Conservation (phyloP, 2,329 filamentous ascomycete genomes). For the Colletotrichum camelliae region DNA sequence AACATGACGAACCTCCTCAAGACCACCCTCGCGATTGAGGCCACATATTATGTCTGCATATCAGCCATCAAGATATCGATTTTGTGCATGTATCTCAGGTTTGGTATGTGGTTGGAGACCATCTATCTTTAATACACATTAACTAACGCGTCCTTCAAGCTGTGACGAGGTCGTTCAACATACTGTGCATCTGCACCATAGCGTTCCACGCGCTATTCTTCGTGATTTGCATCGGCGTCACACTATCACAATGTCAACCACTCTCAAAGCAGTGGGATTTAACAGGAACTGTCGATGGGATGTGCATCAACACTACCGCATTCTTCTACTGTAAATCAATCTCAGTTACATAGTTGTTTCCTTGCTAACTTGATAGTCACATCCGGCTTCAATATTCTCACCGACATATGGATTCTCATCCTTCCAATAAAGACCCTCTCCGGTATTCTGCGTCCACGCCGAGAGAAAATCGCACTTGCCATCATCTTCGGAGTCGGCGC, state of each 20-base stretch:
- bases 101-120: conserved; percentile 34
- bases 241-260: conserved; percentile 46
- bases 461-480: conserved; percentile 56
- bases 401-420: conserved; percentile 49
- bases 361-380: conserved; percentile 32
- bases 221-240: conserved; percentile 42
- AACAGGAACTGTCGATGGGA: conserved; percentile 30
- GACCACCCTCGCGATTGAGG: conserved; percentile 39
- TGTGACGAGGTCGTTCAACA: conserved; percentile 29
- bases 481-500: conserved; percentile 45
- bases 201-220: conserved; percentile 43
- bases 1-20: conserved; percentile 29
- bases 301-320: conserved; percentile 44
- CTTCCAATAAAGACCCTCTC: conserved; percentile 50
- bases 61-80: conserved; percentile 49
- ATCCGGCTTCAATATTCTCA: conserved; percentile 49
- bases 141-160: conserved; percentile 10
- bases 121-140: rapidly evolving
- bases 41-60: conserved; percentile 46
- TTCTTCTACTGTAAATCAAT: conserved; percentile 44
- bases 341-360: neutral
- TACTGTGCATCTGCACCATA: conserved; percentile 39
- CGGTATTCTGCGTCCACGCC: conserved; percentile 49
- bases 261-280: conserved; percentile 48
- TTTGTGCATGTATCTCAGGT: conserved; percentile 50